Percentiles rank a stretch among this genome's conserved stretches.
Conservation (phyloP, 129 eudicot genomes). For the Saussurea involucrata region DNA sequence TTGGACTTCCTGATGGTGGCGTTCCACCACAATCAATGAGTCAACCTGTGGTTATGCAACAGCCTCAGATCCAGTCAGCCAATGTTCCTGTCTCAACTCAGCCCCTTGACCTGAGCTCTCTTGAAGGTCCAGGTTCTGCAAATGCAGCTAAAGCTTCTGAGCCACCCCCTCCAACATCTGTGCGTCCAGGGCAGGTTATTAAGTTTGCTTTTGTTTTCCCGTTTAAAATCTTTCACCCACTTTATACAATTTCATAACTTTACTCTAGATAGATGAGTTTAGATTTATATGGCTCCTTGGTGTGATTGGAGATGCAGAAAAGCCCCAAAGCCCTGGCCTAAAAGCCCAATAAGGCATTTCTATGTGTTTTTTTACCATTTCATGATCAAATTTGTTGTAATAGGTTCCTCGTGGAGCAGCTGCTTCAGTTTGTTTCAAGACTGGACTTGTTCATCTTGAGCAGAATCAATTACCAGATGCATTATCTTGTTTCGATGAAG, state of each 20-base stretch:
- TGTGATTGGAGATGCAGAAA: no score
- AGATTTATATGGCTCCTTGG: no score
- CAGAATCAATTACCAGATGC: constrained; percentile 96
- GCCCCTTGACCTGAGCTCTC: constrained; percentile 93
- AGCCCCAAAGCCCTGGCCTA: no score
- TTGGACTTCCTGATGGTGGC: constrained; percentile 93
- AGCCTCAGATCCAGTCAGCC: constrained; percentile 39
- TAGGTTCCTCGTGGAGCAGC: constrained; percentile 99
- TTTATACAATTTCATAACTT: background rate
- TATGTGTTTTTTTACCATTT: background rate
- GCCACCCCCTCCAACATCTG: constrained; percentile 82
- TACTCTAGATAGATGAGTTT: background rate
- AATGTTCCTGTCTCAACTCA: constrained; percentile 50
- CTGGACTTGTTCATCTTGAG: constrained; percentile 94
- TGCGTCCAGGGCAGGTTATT: constrained; percentile 97
- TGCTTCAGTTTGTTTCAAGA: constrained; percentile 91
- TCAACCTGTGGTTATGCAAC: constrained; percentile 47
- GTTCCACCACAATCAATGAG: constrained; percentile 73
- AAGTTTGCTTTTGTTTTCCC: background rate
- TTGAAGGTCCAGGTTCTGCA: constrained; percentile 73
- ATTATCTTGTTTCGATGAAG: constrained; percentile 95
- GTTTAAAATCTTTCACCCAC: background rate
- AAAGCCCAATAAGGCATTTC: no score
- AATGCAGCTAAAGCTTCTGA: constrained; percentile 53
- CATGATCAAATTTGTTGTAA: background rate